Evolutionary conservation across 768 basidiomycete species (phyloP), one percentile per base, ranked within the genome.

Genomic region (Boletus bicolor): DNA sequence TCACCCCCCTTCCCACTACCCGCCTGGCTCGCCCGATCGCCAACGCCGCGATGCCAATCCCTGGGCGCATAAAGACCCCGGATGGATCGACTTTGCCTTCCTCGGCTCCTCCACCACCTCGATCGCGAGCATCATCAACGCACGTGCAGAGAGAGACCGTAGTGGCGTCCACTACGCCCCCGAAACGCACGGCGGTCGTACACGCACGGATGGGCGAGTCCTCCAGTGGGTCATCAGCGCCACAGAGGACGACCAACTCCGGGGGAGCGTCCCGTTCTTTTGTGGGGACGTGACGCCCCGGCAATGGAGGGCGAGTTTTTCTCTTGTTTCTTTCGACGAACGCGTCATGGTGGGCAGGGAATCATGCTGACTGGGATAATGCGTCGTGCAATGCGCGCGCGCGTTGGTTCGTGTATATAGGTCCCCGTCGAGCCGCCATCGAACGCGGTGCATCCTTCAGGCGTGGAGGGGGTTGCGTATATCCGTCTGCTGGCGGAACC

Each of bases 201-300:
- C 69, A 36, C 75, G 82, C 26, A 68, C 75, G 0, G 85, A 88
- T 54, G 86, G 86, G 2, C 70, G 74, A 35, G 69, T 75, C 12
- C 57, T 90, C 44, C 67, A 80, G 62, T 89, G 87, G 86, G 63
- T 83, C 39, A 79, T 87, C 38, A 79, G 74, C 3, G 68, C 73
- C 4, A 75, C 84, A 1, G 58, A 57, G 7, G 56, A 63, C 49
- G 26, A 37, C 11, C 51, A 51, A 44, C 35, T 59, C 44, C 61
- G 69, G 11, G 78, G 79, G 2, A 60, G 63, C 1, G 67, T 84
- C 17, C 87, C 88, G 7, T 90, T 90, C 64, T 90, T 85, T 68
- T 90, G 89, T 61, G 85, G 85, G 12, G 88, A 90, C 63, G 71
- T 87, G 3, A 88, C 86, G 4, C 81, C 85, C 3, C 72, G 87